phyloP scores from a whole-genome alignment of 2,329 filamentous ascomycete genomes.

The Hymenoscyphus fructigenus region DNA sequence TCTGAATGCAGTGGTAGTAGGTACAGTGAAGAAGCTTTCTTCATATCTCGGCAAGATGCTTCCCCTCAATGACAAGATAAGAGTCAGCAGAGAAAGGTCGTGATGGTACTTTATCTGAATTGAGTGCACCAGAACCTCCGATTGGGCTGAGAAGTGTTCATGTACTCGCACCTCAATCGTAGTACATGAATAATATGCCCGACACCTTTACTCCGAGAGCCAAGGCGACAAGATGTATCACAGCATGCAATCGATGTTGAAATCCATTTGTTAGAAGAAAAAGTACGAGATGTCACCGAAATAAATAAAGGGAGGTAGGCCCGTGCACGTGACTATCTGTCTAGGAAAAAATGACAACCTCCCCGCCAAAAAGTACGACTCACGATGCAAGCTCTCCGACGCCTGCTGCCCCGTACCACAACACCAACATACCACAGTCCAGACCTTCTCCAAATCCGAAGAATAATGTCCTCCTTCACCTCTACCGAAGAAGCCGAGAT shows the following conservation, averaged over 20 bases:
- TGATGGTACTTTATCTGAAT: neutral
- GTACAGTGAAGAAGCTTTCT: neutral
- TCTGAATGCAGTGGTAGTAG: neutral
- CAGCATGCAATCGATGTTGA: neutral
- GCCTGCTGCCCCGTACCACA: neutral
- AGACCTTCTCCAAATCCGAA: conserved; percentile 25
- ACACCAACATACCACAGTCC: neutral
- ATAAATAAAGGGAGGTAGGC: too few relatives aligned
- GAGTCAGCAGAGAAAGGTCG: neutral
- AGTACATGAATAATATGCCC: neutral
- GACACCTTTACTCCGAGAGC: neutral
- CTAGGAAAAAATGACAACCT: neutral
- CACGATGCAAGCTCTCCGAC: neutral
- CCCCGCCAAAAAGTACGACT: neutral
- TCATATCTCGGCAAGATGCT: neutral
- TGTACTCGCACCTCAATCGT: neutral
- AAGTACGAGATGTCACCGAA: too few relatives aligned
- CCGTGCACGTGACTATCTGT: neutral
- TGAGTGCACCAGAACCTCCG: neutral
- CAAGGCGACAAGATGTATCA: neutral
- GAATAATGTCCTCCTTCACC: conserved; percentile 71
- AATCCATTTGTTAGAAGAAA: neutral
- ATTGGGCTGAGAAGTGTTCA: neutral
- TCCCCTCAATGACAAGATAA: neutral
- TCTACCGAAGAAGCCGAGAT: conserved; percentile 82